These are phyloP conservation scores for Panellus pusillus DNA, from an alignment of 768 basidiomycete genomes.

Conservation along the genomic window DNA sequence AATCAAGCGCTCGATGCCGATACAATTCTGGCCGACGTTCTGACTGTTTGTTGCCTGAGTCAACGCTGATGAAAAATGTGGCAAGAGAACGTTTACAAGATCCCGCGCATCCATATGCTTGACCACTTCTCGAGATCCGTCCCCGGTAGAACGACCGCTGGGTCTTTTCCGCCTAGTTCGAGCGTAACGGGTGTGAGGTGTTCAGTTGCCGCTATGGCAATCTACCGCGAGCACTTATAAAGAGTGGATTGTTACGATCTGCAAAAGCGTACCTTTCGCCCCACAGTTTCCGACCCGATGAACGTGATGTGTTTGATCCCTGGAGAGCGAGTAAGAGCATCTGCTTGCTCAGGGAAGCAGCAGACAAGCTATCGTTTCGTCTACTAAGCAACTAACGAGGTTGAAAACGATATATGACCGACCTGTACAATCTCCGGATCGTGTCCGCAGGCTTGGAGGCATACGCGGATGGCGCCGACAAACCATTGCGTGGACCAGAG, in stretches of 20 bases:
- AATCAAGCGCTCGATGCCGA: conserved; percentile 92
- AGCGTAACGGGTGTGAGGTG: conserved; percentile 90
- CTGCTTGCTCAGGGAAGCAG: conserved; percentile 87
- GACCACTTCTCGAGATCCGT: conserved; percentile 82
- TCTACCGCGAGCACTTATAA: conserved; percentile 36
- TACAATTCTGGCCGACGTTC: conserved; percentile 94
- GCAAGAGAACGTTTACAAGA: conserved; percentile 63
- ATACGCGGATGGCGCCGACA: conserved; percentile 72
- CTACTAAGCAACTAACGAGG: background rate
- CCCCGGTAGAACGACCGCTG: conserved; percentile 82
- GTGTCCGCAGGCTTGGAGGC: conserved; percentile 80
- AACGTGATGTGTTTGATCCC: conserved; percentile 93
- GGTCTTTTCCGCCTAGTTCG: conserved; percentile 95
- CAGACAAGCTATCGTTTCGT: conserved; percentile 59
- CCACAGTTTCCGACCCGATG: conserved; percentile 80
- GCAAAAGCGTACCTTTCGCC: conserved; percentile 57
- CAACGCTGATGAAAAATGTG: background rate
- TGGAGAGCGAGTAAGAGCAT: conserved; percentile 75
- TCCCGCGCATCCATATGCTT: conserved; percentile 85
- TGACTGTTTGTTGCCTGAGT: conserved; percentile 51
- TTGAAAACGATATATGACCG: conserved; percentile 11
- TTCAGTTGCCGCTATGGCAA: conserved; percentile 81
- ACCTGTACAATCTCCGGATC: conserved; percentile 87
- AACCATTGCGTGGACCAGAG: conserved; percentile 90
- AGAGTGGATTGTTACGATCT: background rate